Base-by-base conservation (phyloP, 495 filamentous ascomycete genomes). In the Cudoniella acicularis region DNA sequence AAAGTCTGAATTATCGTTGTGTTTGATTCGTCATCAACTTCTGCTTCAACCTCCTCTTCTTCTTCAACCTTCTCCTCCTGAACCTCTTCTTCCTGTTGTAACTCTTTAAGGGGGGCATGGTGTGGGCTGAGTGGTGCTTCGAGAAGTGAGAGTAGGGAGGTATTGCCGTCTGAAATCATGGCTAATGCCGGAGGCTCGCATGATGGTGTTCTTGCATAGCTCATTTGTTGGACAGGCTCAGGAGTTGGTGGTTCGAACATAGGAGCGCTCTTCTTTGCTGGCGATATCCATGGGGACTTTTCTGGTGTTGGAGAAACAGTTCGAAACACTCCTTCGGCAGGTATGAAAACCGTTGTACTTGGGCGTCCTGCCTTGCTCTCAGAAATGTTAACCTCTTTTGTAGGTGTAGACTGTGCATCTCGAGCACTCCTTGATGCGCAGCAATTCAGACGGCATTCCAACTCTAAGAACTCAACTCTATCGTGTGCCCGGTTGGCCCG, bases 381-480 rank as follows among this genome's bases (percentile, higher is more conserved):
- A 18, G 23, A 16, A 3, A 45, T 21, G 17, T 48, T 36, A 17
- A 21, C 13, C 9, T 53, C 27, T 8, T 26, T 11, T n/a, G 25
- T 26, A 10, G 36, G 6, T 46, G 46, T 43, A 8, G 25, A 10
- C 24, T 56, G 17, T 20, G 47, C 25, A 36, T 54, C 30, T 59
- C 48, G 25, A 42, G 61, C 18, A 24, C 13, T 45, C 55, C 56
- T 59, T 67, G 86, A 90, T 1, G 84, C 72, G 73, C 89, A 94
- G 68, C 81, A 81, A 56, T 81, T 79, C 56, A 93, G 84, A 48
- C 84, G 80, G 70, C 91, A 95, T 68, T 96, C 90, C 59, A 88
- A 80, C 63, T 88, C 83, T 76, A 96, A 74, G 68, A 91, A 96
- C n/a, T 92, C 80, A 23, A 92, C 74, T 63, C 86, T 83, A 13